These are phyloP conservation scores for Penicillium verhagenii DNA, from an alignment of 495 filamentous ascomycete genomes.

Conservation along the genomic window DNA sequence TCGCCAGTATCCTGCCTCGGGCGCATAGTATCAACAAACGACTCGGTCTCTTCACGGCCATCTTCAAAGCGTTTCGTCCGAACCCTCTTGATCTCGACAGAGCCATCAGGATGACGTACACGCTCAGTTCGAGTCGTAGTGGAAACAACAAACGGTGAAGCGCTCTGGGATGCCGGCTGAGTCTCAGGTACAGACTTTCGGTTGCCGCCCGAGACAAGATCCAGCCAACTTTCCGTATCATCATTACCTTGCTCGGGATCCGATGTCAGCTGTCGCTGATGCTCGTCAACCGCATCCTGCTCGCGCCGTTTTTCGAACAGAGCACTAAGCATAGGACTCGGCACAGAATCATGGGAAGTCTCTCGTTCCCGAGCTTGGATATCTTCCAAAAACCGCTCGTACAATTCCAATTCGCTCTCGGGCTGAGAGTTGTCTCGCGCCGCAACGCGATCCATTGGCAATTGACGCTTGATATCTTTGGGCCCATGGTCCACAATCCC, in stretches of 20 bases:
- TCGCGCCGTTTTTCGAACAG: conserved; percentile 31
- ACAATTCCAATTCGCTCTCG: conserved; percentile 45
- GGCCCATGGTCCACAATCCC: conserved; percentile 24
- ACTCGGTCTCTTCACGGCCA: conserved; percentile 59
- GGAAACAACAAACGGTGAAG: conserved; percentile 47
- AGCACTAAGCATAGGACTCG: conserved; percentile 37
- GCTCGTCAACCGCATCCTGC: conserved; percentile 12
- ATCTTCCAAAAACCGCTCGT: conserved; percentile 45
- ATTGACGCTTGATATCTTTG: conserved; percentile 7
- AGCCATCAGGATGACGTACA: conserved; percentile 56
- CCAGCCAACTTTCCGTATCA: conserved; percentile 31
- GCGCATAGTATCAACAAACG: conserved; percentile 38
- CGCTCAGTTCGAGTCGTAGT: conserved; percentile 58
- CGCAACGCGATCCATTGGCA: not conserved
- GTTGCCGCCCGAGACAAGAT: conserved; percentile 33
- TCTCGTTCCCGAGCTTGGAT: conserved; percentile 36
- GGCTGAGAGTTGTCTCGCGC: not conserved
- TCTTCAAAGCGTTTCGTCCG: conserved; percentile 62
- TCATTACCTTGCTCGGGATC: conserved; percentile 19
- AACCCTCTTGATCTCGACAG: conserved; percentile 57
- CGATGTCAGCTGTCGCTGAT: not conserved
- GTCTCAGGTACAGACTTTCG: conserved; percentile 30
- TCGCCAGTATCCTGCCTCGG: conserved; percentile 7
- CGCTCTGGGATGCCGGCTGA: not conserved
- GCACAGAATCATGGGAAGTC: conserved; percentile 19